Evolutionary conservation across 352 stramenopile genomes (phyloP).

Genomic region (Phytophthora pluvialis): DNA sequence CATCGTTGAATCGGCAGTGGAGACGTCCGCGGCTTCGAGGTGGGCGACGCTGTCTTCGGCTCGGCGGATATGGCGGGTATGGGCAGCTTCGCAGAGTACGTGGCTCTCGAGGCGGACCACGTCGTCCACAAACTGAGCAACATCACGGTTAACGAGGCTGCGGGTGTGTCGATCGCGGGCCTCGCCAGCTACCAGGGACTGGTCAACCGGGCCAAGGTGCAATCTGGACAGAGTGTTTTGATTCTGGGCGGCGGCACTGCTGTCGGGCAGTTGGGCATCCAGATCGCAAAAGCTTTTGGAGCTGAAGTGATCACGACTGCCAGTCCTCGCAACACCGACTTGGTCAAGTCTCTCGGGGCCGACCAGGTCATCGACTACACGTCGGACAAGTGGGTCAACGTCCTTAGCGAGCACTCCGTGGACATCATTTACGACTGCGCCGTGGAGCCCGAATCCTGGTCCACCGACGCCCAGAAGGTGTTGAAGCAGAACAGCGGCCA

Average conservation of each 20-base stretch:
- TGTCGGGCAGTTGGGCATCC: constrained; percentile 55
- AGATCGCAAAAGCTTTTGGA: constrained; percentile 57
- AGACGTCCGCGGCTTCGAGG: constrained; percentile 31
- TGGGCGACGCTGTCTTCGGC: constrained; percentile 37
- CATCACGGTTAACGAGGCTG: constrained; percentile 38
- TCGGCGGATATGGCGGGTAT: constrained; percentile 11
- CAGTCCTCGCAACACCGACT: constrained; percentile 30
- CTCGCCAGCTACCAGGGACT: constrained; percentile 50
- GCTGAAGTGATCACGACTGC: constrained; percentile 56
- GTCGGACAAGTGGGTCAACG: constrained; percentile 37
- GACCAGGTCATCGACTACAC: constrained; percentile 74
- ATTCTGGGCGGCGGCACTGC: constrained; percentile 65
- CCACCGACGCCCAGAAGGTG: constrained; percentile 35
- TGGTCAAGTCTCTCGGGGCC: constrained; percentile 54
- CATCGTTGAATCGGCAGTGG: constrained; percentile 20
- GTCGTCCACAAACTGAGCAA: constrained; percentile 25
- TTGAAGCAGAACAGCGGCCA: constrained; percentile 35
- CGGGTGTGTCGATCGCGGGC: constrained; percentile 29
- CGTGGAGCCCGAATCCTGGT: constrained; percentile 39
- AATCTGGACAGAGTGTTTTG: constrained; percentile 42
- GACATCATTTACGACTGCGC: constrained; percentile 46
- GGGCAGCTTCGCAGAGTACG: constrained; percentile 36
- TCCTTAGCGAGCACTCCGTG: constrained; percentile 38
- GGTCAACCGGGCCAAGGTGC: constrained; percentile 25
- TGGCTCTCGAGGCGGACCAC: constrained; percentile 18